Base-by-base conservation (phyloP, 352 stramenopile species). In the Phytopythium chamaehyphon region DNA sequence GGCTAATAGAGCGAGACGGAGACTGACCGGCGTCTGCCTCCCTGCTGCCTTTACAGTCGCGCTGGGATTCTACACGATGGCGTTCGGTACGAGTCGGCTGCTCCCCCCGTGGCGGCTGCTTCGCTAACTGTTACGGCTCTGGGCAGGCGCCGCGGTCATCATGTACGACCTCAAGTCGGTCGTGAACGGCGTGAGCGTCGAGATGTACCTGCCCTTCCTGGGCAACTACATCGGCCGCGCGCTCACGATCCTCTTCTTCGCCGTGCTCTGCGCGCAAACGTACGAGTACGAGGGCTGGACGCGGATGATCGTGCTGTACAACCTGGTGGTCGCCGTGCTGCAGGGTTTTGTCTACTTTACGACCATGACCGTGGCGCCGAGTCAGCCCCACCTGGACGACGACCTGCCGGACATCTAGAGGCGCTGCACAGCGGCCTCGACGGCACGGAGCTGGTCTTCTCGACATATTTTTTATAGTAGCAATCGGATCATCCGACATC, bases 141-240 rank as follows among this genome's bases (percentile, higher is more conserved):
- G 39, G 46, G 0, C 62, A 90, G 80, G 83, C 21, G 72, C 64
- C n/a, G 63, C 62, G 4, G 73, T 89, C 53, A 88, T 94, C 47
- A 66, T 94, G 54, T 92, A 88, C 47, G 83, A 94, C 57, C 66
- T 94, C 40, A 94, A 94, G 64, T 87, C 79, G 14, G 69, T 92
- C 45, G 78, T 94, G 26, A 79, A 90, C 57, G 80, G 81, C 51
- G 62, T 94, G 51, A 90, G 78, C 45, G 68, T 94, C 48, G 83
- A 94, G 61, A 64, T 73, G 58, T 94, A 88, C 60, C 78, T 94
- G 40, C 83, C 83, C n/a, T 94, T 94, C 58, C 59, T 94, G 10
- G 79, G 81, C 59, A 94, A 91, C 60, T 92, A 92, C 61, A 83
- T 94, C 16, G 83, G 83, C n/a, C 83, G 83, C 22, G 81, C 79